A percentile compares a stretch with the other conserved stretches of the same genome.
Conservation (phyloP, 495 filamentous ascomycete species). For the Talaromyces borbonicus region DNA sequence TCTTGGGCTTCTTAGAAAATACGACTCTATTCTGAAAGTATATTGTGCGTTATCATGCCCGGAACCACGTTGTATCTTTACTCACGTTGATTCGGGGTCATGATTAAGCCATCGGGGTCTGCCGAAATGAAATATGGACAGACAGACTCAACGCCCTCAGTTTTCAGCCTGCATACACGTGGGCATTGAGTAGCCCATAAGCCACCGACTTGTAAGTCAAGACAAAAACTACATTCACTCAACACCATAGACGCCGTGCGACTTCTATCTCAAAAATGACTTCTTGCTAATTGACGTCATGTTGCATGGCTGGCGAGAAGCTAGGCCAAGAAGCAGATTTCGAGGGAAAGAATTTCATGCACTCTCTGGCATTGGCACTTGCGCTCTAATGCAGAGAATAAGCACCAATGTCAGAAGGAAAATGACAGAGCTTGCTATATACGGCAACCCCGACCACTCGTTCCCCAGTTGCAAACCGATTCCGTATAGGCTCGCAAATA, state of each 20-base stretch:
- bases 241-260: no score
- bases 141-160: no score
- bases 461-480: conserved; percentile 29
- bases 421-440: not conserved
- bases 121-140: not conserved
- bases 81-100: not conserved
- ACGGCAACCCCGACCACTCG: conserved; percentile 25
- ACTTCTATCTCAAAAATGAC: no score
- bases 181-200: no score
- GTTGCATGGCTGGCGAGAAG: no score
- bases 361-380: not conserved
- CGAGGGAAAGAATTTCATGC: not conserved
- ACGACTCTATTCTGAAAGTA: not conserved
- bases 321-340: no score
- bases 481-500: conserved; percentile 25
- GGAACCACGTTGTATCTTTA: not conserved
- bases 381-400: not conserved
- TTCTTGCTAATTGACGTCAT: no score
- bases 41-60: no score
- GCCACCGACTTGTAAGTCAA: no score
- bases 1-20: no score
- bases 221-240: no score
- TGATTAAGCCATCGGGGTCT: not conserved
- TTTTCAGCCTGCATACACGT: no score
- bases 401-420: not conserved